Evolutionary conservation across 2,329 filamentous ascomycete species (phyloP).

Genomic region (Penicillium freii): DNA sequence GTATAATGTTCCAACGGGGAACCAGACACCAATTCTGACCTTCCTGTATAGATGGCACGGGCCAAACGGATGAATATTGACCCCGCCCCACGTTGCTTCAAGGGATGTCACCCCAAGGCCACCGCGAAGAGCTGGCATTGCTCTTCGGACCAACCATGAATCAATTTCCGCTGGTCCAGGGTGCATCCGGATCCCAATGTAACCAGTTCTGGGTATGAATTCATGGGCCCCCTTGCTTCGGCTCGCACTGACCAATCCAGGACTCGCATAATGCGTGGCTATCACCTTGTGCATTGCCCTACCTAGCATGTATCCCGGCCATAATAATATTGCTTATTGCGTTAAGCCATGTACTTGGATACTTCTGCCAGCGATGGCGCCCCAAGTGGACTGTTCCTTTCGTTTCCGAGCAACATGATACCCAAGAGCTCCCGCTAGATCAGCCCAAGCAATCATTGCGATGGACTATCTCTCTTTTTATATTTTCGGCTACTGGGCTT

Average conservation of each 20-base stretch:
- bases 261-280: slow-evolving; percentile 39
- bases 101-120: neutral
- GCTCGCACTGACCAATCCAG: slow-evolving; percentile 24
- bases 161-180: slow-evolving; percentile 16
- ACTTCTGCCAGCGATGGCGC: slow-evolving; percentile 27
- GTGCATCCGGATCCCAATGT: slow-evolving; percentile 8
- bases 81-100: slow-evolving; percentile 2
- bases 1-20: neutral
- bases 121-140: neutral
- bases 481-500: slow-evolving; percentile 39
- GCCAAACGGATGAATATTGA: slow-evolving; percentile 9
- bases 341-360: slow-evolving; percentile 29
- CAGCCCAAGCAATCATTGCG: slow-evolving; percentile 28
- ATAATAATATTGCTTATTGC: slow-evolving; percentile 28
- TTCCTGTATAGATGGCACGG: slow-evolving; percentile 3
- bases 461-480: slow-evolving; percentile 41
- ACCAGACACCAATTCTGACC: neutral
- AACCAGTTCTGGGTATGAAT: slow-evolving; percentile 21
- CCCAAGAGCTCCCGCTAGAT: slow-evolving; percentile 33
- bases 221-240: neutral
- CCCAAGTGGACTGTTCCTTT: slow-evolving; percentile 56
- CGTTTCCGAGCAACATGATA: slow-evolving; percentile 44
- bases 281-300: slow-evolving; percentile 36
- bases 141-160: slow-evolving; percentile 15
- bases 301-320: slow-evolving; percentile 32